phyloP scores from a whole-genome alignment of 768 basidiomycete species.

The Hypholoma fasciculare region DNA sequence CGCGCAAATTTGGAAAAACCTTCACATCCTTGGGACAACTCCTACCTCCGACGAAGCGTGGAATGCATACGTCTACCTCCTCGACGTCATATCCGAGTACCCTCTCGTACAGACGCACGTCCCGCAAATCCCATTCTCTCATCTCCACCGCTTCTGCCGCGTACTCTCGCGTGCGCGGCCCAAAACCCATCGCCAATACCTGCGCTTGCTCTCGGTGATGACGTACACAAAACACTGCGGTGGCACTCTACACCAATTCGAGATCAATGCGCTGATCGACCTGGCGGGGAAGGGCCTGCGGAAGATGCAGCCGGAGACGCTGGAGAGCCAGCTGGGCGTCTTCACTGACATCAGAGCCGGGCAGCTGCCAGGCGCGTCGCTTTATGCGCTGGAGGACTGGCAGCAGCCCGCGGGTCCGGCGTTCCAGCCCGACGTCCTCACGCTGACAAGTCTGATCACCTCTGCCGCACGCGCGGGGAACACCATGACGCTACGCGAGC shows the following conservation, averaged over 20 bases:
- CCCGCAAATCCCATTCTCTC: constrained; percentile 35
- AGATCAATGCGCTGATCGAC: constrained; percentile 79
- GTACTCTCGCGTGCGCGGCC: constrained; percentile 55
- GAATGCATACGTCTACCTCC: constrained; percentile 41
- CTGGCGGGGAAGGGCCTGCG: constrained; percentile 67
- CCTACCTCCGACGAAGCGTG: constrained; percentile 33
- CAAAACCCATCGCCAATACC: constrained; percentile 59
- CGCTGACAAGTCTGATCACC: constrained; percentile 67
- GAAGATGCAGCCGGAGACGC: constrained; percentile 55
- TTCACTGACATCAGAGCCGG: constrained; percentile 59
- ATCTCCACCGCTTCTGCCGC: constrained; percentile 63
- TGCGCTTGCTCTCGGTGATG: constrained; percentile 69
- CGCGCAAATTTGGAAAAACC: constrained; percentile 7
- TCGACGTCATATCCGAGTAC: constrained; percentile 25
- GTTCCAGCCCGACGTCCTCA: constrained; percentile 60
- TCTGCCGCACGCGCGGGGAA: constrained; percentile 58
- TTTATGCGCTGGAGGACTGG: constrained; percentile 13
- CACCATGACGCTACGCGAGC: constrained; percentile 45
- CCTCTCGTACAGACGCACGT: constrained; percentile 18
- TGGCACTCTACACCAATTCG: constrained; percentile 55
- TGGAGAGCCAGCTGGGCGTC: constrained; percentile 57
- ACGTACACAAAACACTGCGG: constrained; percentile 55
- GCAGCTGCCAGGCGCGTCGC: constrained; percentile 37
- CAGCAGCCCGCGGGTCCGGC: constrained; percentile 10
- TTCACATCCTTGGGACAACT: constrained; percentile 18